These are phyloP conservation scores for Melastoma malabathricum DNA, from an alignment of 345 rosid species.

Conservation along the genomic window DNA sequence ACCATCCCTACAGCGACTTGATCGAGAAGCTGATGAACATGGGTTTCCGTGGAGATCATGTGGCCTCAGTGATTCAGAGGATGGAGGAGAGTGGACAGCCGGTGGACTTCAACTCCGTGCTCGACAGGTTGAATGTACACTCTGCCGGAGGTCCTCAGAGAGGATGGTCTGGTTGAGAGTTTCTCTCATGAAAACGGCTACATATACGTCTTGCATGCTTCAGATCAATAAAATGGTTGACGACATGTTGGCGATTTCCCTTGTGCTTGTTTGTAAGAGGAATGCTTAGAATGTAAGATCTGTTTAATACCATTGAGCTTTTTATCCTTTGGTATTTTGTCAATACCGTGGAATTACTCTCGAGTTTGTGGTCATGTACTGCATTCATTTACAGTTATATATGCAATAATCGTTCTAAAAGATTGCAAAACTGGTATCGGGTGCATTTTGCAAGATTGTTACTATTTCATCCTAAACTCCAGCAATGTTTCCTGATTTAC, in stretches of 20 bases:
- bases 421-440: too few species aligned
- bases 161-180: slow-evolving; percentile 47
- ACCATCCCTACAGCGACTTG: slow-evolving; percentile 58
- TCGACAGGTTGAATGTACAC: slow-evolving; percentile 60
- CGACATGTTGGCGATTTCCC: too few species aligned
- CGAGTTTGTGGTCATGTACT: background rate
- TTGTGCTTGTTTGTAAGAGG: too few species aligned
- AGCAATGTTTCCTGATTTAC: too few species aligned
- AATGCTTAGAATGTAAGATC: too few species aligned
- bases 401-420: too few species aligned
- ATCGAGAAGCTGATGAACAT: slow-evolving; percentile 76
- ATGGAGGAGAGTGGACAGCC: slow-evolving; percentile 92
- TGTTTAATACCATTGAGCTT: too few species aligned
- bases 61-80: slow-evolving; percentile 61
- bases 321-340: too few species aligned
- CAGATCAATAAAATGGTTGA: too few species aligned
- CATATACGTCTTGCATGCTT: slow-evolving; percentile 1
- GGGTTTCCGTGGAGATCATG: slow-evolving; percentile 89
- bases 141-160: slow-evolving; percentile 59
- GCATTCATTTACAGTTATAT: too few species aligned
- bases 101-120: slow-evolving; percentile 71
- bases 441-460: too few species aligned
- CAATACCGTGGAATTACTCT: background rate
- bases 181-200: background rate
- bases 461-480: too few species aligned